phyloP scores from a whole-genome alignment of 2,329 filamentous ascomycete species.

The Fusarium sp. region DNA sequence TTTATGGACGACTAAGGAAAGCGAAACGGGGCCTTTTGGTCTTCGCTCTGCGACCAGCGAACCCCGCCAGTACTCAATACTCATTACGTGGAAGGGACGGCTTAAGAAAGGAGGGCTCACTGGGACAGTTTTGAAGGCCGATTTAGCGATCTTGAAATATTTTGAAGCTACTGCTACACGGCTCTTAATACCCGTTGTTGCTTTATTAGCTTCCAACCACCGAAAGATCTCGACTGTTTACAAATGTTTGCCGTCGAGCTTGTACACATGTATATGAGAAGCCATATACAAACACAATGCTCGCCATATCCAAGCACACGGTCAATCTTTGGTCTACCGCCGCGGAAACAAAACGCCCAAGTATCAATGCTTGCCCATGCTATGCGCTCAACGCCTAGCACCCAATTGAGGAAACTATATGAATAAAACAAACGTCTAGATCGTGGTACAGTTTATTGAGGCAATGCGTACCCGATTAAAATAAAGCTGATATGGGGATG shows the following conservation, averaged over 20 bases:
- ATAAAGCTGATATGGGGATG: neutral
- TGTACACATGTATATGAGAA: slow-evolving; percentile 3
- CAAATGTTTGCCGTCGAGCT: slow-evolving; percentile 12
- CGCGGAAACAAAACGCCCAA: neutral
- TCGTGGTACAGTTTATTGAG: slow-evolving; percentile 14
- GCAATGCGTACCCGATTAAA: neutral
- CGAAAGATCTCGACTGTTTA: slow-evolving; percentile 10
- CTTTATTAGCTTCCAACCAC: neutral
- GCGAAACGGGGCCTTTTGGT: neutral
- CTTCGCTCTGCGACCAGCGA: neutral
- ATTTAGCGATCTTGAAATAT: neutral
- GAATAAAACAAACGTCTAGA: neutral
- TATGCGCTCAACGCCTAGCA: slow-evolving; percentile 41
- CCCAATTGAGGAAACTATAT: slow-evolving; percentile 13
- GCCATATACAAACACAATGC: neutral
- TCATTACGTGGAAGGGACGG: neutral
- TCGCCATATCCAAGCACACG: neutral
- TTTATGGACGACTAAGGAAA: slow-evolving; percentile 40
- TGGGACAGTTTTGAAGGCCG: neutral
- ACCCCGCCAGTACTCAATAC: neutral
- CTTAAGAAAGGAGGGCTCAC: neutral
- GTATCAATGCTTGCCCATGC: neutral
- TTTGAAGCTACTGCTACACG: slow-evolving; percentile 5
- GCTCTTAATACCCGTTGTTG: neutral
- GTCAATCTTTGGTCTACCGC: neutral